These are phyloP conservation scores for Diaporthe capsici DNA, from an alignment of 2,329 filamentous ascomycete genomes.

Conservation along the genomic window DNA sequence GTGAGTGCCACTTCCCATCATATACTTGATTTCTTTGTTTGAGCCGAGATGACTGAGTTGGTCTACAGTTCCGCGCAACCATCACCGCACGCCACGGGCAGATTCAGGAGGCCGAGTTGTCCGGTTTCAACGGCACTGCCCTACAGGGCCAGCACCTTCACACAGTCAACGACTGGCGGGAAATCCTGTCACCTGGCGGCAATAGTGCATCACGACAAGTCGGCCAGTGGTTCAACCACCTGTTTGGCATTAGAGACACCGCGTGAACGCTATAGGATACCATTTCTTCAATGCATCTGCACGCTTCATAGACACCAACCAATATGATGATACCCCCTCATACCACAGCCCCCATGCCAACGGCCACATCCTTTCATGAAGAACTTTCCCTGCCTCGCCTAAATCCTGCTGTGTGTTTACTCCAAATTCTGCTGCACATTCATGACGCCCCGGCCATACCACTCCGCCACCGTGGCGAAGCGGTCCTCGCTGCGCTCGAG, in stretches of 20 bases:
- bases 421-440: constrained; percentile 57
- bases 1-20: constrained; percentile 51
- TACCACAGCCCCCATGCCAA: not conserved
- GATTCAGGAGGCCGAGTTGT: constrained; percentile 49
- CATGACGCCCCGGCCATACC: constrained; percentile 96
- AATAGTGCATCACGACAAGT: constrained; percentile 41
- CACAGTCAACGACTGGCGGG: constrained; percentile 49
- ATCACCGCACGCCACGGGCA: constrained; percentile 58
- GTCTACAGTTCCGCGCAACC: constrained; percentile 49
- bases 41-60: not conserved
- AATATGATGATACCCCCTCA: constrained; percentile 34
- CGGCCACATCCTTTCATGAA: not conserved
- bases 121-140: constrained; percentile 44
- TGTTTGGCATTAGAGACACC: constrained; percentile 45
- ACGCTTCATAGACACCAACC: constrained; percentile 29
- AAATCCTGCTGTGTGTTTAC: constrained; percentile 34
- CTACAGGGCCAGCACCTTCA: constrained; percentile 47
- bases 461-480: constrained; percentile 93
- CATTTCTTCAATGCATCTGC: constrained; percentile 32
- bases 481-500: constrained; percentile 83
- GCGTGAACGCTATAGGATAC: not conserved
- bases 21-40: not conserved
- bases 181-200: constrained; percentile 39
- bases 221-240: constrained; percentile 50
- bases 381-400: too few relatives aligned